Base-by-base conservation (phyloP, 306 rosid genomes). In the Acacia confusa region DNA sequence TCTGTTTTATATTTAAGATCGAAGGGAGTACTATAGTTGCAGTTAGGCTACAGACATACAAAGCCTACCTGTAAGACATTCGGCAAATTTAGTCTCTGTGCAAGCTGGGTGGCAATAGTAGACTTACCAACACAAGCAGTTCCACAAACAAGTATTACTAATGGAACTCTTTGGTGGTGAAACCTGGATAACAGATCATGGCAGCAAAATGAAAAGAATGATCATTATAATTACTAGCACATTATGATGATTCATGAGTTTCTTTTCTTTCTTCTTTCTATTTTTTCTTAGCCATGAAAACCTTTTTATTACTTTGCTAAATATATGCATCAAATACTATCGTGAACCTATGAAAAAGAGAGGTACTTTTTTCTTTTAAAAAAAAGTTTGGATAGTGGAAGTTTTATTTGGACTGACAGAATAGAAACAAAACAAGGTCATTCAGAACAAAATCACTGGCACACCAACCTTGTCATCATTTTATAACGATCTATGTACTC, bases 91-190 rank as follows among this genome's bases (percentile, higher is more conserved):
- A 95, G 92, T 90, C 97, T 90, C 84, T 95, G 97, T 4, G 98
- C 98, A 43, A 95, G 95, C 87, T 91, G 98, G 79, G 97, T 92
- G 76, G 99, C 97, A 79, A 95, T 91, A 83, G 99, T 95, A 61
- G 99, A 95, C 91, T 93, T 93, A 80, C 99, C 99, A 30, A 92
- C 97, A 88, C 99, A 93, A 63, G 99, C 97, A 69, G 97, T 92
- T 86, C 99, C 99, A 81, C 99, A 95, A 13, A 95, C 97, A 86
- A 95, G 99, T 83, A 95, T 90, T 76, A 95, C 97, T 53, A 95
- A 80, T 68, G 99, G 97, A 74, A 95, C 99, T 81, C 97, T 85
- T 85, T 93, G 99, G 87, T 95, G 97, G 86, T 95, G 99, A 90
- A 95, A 95, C 77, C 98, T 95, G 87, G 81, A 84, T 30, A 55